phyloP scores from a whole-genome alignment of 129 eudicot species.

The Lactuca saligna region DNA sequence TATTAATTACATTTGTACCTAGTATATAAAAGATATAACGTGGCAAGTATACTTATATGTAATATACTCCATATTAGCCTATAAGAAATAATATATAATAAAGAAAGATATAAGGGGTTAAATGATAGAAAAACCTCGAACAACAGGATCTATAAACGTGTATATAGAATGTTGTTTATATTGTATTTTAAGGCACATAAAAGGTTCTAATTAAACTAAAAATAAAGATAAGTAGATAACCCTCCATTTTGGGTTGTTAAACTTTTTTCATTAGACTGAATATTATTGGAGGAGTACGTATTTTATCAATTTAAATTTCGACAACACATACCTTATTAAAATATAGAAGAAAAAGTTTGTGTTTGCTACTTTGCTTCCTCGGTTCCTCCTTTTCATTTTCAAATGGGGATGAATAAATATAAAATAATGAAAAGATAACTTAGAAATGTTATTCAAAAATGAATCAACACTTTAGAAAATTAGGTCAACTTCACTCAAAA shows the following conservation, averaged over 20 bases:
- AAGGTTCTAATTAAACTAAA: neutral
- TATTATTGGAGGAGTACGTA: too few species aligned
- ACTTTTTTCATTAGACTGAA: neutral
- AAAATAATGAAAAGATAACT: slow-evolving; percentile 1
- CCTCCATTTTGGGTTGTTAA: neutral
- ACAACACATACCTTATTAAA: neutral
- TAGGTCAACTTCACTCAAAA: slow-evolving; percentile 17
- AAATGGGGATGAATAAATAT: neutral
- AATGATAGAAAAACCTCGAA: too few species aligned
- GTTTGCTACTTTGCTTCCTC: neutral
- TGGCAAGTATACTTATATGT: neutral
- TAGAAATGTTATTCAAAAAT: neutral
- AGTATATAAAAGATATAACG: too few species aligned
- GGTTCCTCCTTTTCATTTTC: neutral
- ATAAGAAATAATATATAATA: too few species aligned
- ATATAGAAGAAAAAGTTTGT: slow-evolving; percentile 4
- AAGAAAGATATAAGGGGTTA: too few species aligned
- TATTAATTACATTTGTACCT: too few species aligned
- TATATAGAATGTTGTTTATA: neutral
- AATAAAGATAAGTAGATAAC: neutral
- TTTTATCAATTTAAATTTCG: too few species aligned
- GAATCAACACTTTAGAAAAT: neutral
- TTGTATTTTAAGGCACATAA: neutral
- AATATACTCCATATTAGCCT: too few species aligned
- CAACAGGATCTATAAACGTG: too few species aligned